These are phyloP conservation scores for Selaginella moellendorffii DNA, from an alignment of 75 land plant genomes.

Conservation along the genomic window DNA sequence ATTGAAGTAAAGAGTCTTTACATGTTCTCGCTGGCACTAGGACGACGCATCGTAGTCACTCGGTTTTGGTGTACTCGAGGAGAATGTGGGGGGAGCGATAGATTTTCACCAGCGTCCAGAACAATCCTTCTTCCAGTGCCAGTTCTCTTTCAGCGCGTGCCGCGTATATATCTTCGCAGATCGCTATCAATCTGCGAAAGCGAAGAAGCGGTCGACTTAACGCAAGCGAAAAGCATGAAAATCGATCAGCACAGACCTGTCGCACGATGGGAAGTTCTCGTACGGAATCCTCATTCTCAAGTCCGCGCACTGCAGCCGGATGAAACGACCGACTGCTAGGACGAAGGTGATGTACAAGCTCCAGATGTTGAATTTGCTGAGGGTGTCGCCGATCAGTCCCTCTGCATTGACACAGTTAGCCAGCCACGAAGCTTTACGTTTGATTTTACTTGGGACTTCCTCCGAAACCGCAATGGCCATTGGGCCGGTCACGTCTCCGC, in stretches of 20 bases:
- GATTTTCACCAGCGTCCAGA: slow-evolving; percentile 85
- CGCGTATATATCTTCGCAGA: slow-evolving; percentile 95
- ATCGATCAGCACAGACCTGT: slow-evolving; percentile 74
- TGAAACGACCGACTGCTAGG: slow-evolving; percentile 87
- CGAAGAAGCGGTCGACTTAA: neutral
- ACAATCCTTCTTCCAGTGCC: slow-evolving; percentile 86
- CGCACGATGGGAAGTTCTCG: slow-evolving; percentile 95
- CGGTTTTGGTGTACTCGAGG: slow-evolving; percentile 83
- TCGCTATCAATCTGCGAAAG: slow-evolving; percentile 57
- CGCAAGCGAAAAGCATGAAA: neutral
- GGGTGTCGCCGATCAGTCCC: slow-evolving; percentile 91
- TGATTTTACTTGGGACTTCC: slow-evolving; percentile 80
- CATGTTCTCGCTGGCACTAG: too few species aligned
- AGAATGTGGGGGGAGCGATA: slow-evolving; percentile 95
- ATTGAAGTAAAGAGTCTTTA: too few species aligned
- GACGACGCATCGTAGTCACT: too few species aligned
- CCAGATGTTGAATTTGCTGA: slow-evolving; percentile 98
- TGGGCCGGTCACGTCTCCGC: slow-evolving; percentile 54
- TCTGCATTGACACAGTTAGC: too few species aligned
- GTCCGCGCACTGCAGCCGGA: slow-evolving; percentile 90
- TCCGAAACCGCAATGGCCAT: slow-evolving; percentile 73
- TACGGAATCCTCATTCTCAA: slow-evolving; percentile 94
- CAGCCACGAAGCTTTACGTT: neutral
- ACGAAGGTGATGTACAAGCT: slow-evolving; percentile 96
- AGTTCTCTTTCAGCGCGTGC: slow-evolving; percentile 95